These are phyloP conservation scores for Oidiodendron maius DNA, from an alignment of 495 filamentous ascomycete genomes.

Conservation along the genomic window DNA sequence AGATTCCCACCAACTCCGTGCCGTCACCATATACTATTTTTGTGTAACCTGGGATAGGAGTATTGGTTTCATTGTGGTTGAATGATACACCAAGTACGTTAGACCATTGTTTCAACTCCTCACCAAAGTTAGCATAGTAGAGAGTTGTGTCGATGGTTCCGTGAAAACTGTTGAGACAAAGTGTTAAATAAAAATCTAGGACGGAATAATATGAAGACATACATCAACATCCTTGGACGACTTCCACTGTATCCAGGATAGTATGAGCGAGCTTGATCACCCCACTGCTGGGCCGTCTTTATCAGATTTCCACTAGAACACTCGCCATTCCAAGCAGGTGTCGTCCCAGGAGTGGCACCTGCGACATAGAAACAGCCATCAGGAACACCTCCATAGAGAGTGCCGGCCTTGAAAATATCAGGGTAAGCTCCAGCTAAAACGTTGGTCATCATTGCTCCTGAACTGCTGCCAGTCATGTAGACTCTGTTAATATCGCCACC, in stretches of 20 bases:
- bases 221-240: slow-evolving; percentile 41
- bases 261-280: slow-evolving; percentile 35
- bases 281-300: slow-evolving; percentile 42
- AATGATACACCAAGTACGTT: slow-evolving; percentile 34
- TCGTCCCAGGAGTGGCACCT: slow-evolving; percentile 33
- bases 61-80: slow-evolving; percentile 30
- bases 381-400: slow-evolving; percentile 43
- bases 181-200: slow-evolving; percentile 1
- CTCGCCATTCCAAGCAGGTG: slow-evolving; percentile 17
- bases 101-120: slow-evolving; percentile 36
- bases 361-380: slow-evolving; percentile 42
- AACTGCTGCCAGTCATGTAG: slow-evolving; percentile 44
- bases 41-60: slow-evolving; percentile 43
- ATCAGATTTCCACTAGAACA: slow-evolving; percentile 23
- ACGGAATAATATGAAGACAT: slow-evolving; percentile 9
- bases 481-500: slow-evolving; percentile 40
- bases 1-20: slow-evolving; percentile 38
- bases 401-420: slow-evolving; percentile 45
- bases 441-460: slow-evolving; percentile 54
- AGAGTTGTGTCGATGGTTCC: slow-evolving; percentile 38
- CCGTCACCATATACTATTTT: slow-evolving; percentile 46
- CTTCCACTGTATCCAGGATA: slow-evolving; percentile 43
- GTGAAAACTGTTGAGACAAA: slow-evolving; percentile 37
- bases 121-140: slow-evolving; percentile 34
- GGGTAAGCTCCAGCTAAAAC: slow-evolving; percentile 44